Percentiles rank a stretch among this genome's conserved stretches.
These are phyloP conservation scores for Yamadazyma dendronema DNA, from an alignment of 1,139 yeast genomes.

Conservation along the genomic window DNA sequence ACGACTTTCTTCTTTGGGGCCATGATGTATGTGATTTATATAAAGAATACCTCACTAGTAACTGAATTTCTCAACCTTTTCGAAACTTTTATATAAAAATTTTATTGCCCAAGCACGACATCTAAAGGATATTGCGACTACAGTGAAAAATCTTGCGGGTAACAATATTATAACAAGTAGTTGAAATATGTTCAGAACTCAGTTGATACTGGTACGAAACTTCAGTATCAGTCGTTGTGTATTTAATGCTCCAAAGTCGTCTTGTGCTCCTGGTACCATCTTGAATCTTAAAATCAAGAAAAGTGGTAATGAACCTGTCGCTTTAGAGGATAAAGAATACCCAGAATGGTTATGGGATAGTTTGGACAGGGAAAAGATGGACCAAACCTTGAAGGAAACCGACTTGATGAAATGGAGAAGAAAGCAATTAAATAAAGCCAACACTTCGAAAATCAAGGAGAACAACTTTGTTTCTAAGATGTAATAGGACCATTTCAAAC, in stretches of 20 bases:
- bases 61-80: slow-evolving; percentile 1
- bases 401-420: slow-evolving; percentile 70
- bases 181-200: slow-evolving; percentile 3
- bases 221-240: slow-evolving; percentile 4
- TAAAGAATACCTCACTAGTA: too few relatives aligned
- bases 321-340: slow-evolving; percentile 81
- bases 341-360: slow-evolving; percentile 97
- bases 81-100: slow-evolving; percentile 7
- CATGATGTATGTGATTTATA: too few relatives aligned
- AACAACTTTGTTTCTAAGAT: slow-evolving; percentile 69
- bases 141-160: slow-evolving; percentile 8
- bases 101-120: slow-evolving; percentile 11
- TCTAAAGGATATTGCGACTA: neutral
- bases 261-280: slow-evolving; percentile 73
- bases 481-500: slow-evolving; percentile 16
- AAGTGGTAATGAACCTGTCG: slow-evolving; percentile 85
- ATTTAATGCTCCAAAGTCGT: slow-evolving; percentile 25
- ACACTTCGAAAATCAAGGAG: slow-evolving; percentile 69
- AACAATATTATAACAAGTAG: slow-evolving; percentile 1
- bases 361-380: slow-evolving; percentile 60
- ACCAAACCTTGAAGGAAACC: slow-evolving; percentile 48
- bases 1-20: slow-evolving; percentile 90
- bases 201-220: slow-evolving; percentile 4
- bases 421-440: slow-evolving; percentile 63
- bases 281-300: slow-evolving; percentile 76